phyloP scores from a whole-genome alignment of 495 filamentous ascomycete genomes.

The Cladorrhinum samala region DNA sequence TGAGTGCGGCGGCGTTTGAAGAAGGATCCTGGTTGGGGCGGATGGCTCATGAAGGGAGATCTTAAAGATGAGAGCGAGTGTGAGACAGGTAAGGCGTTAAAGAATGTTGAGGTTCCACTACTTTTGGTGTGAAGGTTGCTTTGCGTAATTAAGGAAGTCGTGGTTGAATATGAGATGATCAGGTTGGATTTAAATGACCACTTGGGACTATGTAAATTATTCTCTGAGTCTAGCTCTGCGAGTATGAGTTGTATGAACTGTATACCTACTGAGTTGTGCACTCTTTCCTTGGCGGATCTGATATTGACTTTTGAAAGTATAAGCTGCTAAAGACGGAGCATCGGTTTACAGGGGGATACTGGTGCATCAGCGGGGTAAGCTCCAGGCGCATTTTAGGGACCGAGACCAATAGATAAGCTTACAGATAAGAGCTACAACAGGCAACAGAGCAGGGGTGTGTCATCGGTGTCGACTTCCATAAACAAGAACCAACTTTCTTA shows the following conservation, averaged over 20 bases:
- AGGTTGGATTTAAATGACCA: no score
- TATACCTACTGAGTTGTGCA: no score
- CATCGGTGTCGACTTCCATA: neutral
- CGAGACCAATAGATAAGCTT: slow-evolving; percentile 9
- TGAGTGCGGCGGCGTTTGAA: neutral
- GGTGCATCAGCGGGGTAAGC: neutral
- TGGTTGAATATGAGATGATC: no score
- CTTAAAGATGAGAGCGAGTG: neutral
- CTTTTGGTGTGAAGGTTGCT: no score
- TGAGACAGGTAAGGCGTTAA: no score
- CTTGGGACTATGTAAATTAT: no score
- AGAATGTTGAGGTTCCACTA: no score
- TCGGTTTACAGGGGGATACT: neutral
- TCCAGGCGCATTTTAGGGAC: neutral
- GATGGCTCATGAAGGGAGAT: neutral
- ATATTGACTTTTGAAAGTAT: neutral
- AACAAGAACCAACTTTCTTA: slow-evolving; percentile 1
- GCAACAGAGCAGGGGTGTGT: slow-evolving; percentile 4
- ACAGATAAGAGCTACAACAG: neutral
- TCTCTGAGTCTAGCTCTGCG: no score
- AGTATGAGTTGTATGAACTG: no score
- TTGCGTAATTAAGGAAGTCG: no score
- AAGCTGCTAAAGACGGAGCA: no score
- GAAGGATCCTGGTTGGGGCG: neutral
- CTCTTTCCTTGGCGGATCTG: no score